A percentile compares a stretch with the other conserved stretches of the same genome.
Evolutionary conservation across 140 eudicot genomes (phyloP).

Genomic region (Cichorium intybus): DNA sequence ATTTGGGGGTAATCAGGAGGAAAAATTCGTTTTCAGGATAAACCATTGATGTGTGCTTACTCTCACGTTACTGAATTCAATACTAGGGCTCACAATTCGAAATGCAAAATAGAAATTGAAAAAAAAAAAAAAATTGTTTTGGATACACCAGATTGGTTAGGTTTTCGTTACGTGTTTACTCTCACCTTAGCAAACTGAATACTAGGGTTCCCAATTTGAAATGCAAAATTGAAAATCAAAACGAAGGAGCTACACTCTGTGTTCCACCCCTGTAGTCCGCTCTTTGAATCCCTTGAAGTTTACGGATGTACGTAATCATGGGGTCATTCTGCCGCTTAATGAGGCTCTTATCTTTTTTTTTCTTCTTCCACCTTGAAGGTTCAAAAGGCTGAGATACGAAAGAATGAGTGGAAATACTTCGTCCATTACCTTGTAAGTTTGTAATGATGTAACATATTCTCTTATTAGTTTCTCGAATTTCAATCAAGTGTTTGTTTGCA

Average conservation of each 20-base stretch:
- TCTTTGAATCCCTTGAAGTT: neutral
- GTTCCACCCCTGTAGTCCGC: neutral
- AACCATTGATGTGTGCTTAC: neutral
- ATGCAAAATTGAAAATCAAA: neutral
- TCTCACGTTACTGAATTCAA: neutral
- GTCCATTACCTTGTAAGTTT: conserved; percentile 96
- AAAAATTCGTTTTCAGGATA: neutral
- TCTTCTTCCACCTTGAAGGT: conserved; percentile 49
- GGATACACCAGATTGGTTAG: neutral
- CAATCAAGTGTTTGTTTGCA: neutral
- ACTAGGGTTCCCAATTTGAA: conserved; percentile 17
- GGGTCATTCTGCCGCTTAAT: too few species aligned
- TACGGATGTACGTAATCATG: too few species aligned
- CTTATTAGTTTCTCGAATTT: neutral
- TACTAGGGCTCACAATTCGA: neutral
- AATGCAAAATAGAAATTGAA: neutral
- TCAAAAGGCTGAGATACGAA: conserved; percentile 83
- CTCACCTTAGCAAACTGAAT: conserved; percentile 5
- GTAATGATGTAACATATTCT: neutral
- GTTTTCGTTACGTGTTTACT: conserved; percentile 8
- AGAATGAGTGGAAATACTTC: conserved; percentile 90
- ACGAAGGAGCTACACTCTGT: neutral
- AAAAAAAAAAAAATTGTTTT: neutral
- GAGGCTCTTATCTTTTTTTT: neutral
- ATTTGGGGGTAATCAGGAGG: conserved; percentile 9